phyloP scores from a whole-genome alignment of 257 asterid genomes.

The Galeopsis tetrahit region DNA sequence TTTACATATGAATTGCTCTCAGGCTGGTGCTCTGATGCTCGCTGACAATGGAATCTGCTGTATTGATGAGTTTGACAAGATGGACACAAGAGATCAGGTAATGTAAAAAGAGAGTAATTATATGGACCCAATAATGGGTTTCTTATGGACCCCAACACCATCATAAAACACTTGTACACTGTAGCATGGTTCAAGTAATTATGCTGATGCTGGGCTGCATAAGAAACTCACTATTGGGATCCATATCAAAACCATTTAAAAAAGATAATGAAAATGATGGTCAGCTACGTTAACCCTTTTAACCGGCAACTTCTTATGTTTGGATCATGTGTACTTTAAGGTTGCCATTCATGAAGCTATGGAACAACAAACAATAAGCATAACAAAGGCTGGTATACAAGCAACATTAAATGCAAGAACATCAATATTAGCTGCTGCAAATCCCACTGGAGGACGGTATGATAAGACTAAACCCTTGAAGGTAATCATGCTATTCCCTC shows the following conservation, averaged over 20 bases:
- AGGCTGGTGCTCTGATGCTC: slow-evolving; percentile 99
- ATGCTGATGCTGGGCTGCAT: too few species aligned
- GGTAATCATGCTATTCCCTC: slow-evolving; percentile 46
- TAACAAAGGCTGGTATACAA: slow-evolving; percentile 99
- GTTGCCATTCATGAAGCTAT: slow-evolving; percentile 99
- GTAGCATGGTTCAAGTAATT: too few species aligned
- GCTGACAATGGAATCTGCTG: slow-evolving; percentile 99
- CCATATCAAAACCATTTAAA: too few species aligned
- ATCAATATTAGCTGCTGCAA: slow-evolving; percentile 98
- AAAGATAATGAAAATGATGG: not conserved
- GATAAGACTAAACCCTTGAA: slow-evolving; percentile 95
- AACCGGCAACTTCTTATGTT: slow-evolving; percentile 25
- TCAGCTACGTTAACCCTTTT: slow-evolving; percentile 23
- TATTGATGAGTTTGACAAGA: slow-evolving; percentile 97
- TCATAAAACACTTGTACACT: too few species aligned
- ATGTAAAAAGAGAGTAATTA: not conserved
- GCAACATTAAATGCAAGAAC: slow-evolving; percentile 98
- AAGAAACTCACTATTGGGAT: too few species aligned
- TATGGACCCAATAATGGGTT: too few species aligned
- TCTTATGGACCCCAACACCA: too few species aligned
- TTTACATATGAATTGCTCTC: slow-evolving; percentile 31
- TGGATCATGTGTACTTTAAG: slow-evolving; percentile 46
- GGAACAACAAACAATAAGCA: slow-evolving; percentile 99
- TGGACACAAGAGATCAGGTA: slow-evolving; percentile 99
- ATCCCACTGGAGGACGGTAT: slow-evolving; percentile 99